Evolutionary conservation across 2,329 filamentous ascomycete species (phyloP).

Genomic region (Cordyceps javanica): DNA sequence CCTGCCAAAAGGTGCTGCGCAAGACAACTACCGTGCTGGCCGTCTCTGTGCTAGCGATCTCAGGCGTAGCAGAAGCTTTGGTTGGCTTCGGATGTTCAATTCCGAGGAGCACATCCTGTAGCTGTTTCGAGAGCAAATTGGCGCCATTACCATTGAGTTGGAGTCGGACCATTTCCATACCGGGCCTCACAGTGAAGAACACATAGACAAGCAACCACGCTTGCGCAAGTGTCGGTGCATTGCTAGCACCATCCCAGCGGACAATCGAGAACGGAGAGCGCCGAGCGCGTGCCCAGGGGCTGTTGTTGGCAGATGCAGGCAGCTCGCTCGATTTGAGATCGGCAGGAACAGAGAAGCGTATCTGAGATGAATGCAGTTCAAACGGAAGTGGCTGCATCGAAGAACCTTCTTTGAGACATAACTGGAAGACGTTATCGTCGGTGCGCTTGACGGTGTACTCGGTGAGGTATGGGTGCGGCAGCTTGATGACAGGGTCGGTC

Average conservation of each 20-base stretch:
- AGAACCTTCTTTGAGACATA: conserved; percentile 25
- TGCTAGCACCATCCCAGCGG: conserved; percentile 33
- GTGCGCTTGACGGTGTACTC: conserved; percentile 36
- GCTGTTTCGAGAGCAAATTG: conserved; percentile 30
- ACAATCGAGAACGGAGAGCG: conserved; percentile 43
- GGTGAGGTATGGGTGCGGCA: conserved; percentile 44
- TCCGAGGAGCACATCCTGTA: conserved; percentile 42
- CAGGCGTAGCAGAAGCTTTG: conserved; percentile 19
- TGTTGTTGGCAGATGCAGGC: conserved; percentile 46
- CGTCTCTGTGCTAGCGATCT: conserved; percentile 19
- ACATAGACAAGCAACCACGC: conserved; percentile 48
- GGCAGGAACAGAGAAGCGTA: conserved; percentile 41
- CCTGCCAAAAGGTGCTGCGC: conserved; percentile 61
- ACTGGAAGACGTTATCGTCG: conserved; percentile 27
- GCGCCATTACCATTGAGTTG: conserved; percentile 34
- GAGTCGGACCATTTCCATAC: conserved; percentile 43
- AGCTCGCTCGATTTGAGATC: conserved; percentile 44
- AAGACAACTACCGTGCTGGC: conserved; percentile 36
- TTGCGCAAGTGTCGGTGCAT: conserved; percentile 40
- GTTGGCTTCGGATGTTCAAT: conserved; percentile 40
- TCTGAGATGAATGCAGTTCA: conserved; percentile 26
- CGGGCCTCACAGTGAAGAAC: conserved; percentile 44
- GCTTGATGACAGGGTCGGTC: conserved; percentile 37
- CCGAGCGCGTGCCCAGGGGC: conserved; percentile 49
- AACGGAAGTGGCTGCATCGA: conserved; percentile 23